Percentiles rank a stretch among this genome's conserved stretches.
Conservation (phyloP, 2,329 filamentous ascomycete genomes). For the Graphiopsis chlorocephala region DNA sequence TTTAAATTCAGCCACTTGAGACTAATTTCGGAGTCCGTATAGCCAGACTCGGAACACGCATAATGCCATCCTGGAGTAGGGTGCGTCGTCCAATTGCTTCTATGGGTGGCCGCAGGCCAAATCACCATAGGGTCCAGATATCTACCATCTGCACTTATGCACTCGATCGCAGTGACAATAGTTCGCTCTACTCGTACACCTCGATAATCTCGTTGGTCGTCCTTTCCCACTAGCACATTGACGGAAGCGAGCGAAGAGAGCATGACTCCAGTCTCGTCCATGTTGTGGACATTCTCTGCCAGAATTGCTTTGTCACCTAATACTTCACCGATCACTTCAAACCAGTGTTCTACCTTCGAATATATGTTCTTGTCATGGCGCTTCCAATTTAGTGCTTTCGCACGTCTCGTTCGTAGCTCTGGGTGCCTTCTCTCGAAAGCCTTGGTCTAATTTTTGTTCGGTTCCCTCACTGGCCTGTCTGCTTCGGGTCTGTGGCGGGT, state of each 20-base stretch:
- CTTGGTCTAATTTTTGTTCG: constrained; percentile 22
- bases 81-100: constrained; percentile 29
- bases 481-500: constrained; percentile 14
- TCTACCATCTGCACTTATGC: constrained; percentile 27
- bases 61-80: constrained; percentile 30
- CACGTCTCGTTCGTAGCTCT: constrained; percentile 26
- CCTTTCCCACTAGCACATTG: constrained; percentile 34
- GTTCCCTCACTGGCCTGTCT: constrained; percentile 16
- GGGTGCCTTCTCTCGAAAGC: constrained; percentile 26
- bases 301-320: constrained; percentile 27
- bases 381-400: constrained; percentile 29
- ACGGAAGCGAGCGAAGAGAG: constrained; percentile 29
- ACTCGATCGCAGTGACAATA: constrained; percentile 29
- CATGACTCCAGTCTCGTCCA: no score
- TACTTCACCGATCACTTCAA: constrained; percentile 32
- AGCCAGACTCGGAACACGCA: constrained; percentile 18
- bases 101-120: constrained; percentile 29
- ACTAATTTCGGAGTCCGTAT: constrained; percentile 35
- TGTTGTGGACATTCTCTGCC: constrained; percentile 37
- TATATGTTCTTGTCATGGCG: constrained; percentile 30
- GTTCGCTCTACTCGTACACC: constrained; percentile 28
- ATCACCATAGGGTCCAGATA: constrained; percentile 29
- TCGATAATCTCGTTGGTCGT: constrained; percentile 27
- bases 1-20: constrained; percentile 36
- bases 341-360: constrained; percentile 33